These are phyloP conservation scores for Epichloe sylvatica DNA, from an alignment of 2,329 filamentous ascomycete species.

Conservation along the genomic window DNA sequence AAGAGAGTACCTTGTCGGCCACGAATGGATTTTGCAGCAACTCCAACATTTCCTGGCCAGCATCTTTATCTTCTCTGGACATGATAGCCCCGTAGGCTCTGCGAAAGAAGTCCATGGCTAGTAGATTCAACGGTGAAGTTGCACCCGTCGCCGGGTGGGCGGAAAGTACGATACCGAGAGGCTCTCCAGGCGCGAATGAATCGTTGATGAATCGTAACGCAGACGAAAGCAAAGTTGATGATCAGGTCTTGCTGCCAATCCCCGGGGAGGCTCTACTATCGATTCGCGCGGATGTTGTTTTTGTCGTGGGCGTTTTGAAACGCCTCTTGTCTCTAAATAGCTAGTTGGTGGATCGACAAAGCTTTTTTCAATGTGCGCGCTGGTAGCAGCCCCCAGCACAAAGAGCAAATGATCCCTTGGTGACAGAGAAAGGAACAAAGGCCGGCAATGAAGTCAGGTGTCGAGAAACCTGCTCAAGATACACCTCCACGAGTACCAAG, in stretches of 20 bases:
- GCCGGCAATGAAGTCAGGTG: background rate
- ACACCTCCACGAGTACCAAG: background rate
- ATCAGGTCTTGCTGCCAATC: background rate
- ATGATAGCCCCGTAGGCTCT: background rate
- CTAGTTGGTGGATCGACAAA: background rate
- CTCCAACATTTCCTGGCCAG: constrained; percentile 31
- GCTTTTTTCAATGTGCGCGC: background rate
- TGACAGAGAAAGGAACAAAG: background rate
- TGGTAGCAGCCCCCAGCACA: background rate
- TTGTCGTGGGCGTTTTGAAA: background rate
- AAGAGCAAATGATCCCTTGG: background rate
- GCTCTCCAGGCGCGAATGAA: background rate
- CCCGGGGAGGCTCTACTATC: background rate
- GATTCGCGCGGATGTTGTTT: background rate
- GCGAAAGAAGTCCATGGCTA: background rate
- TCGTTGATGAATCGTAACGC: background rate
- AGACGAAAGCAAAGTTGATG: background rate
- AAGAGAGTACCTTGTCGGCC: constrained; percentile 6
- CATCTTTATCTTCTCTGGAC: constrained; percentile 11
- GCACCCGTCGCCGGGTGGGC: background rate
- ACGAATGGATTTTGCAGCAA: constrained; percentile 38
- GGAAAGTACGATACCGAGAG: background rate
- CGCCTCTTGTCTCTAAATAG: background rate
- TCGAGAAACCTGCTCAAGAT: background rate
- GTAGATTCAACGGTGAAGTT: background rate